phyloP scores from a whole-genome alignment of 208 protist species.

The Trypanosoma lewisi region DNA sequence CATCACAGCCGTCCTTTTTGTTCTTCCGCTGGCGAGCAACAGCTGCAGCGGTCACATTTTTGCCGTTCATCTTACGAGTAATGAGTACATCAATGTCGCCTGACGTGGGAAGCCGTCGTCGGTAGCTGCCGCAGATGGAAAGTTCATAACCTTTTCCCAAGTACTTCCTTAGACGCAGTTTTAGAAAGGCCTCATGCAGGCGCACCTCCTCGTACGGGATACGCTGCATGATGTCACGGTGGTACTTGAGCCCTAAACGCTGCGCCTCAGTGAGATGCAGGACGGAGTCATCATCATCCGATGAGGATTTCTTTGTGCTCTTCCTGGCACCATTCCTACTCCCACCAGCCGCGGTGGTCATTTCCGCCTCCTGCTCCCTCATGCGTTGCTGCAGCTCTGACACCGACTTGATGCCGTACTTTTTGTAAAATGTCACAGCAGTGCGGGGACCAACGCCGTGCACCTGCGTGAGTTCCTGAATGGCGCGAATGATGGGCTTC shows the following conservation, averaged over 20 bases:
- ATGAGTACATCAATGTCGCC: slow-evolving; percentile 90
- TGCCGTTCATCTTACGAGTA: slow-evolving; percentile 37
- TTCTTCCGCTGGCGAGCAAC: slow-evolving; percentile 3
- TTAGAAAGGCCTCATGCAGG: slow-evolving; percentile 79
- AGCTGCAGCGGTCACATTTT: slow-evolving; percentile 5
- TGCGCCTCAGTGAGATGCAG: slow-evolving; percentile 72
- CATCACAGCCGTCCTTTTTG: background rate
- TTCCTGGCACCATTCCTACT: slow-evolving; percentile 8
- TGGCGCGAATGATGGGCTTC: slow-evolving; percentile 74
- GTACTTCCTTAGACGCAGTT: slow-evolving; percentile 66
- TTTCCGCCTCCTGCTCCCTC: slow-evolving; percentile 29
- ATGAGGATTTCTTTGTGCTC: slow-evolving; percentile 5
- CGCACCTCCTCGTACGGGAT: slow-evolving; percentile 82
- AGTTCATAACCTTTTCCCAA: slow-evolving; percentile 70
- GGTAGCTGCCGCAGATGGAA: slow-evolving; percentile 81
- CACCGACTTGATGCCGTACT: slow-evolving; percentile 61
- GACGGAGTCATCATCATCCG: slow-evolving; percentile 12
- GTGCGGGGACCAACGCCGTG: slow-evolving; percentile 88
- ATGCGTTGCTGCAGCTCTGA: slow-evolving; percentile 58
- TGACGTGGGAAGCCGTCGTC: slow-evolving; percentile 48
- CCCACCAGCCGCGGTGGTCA: background rate
- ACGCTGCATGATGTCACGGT: slow-evolving; percentile 74
- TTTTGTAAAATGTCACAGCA: slow-evolving; percentile 68
- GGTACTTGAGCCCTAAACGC: slow-evolving; percentile 75
- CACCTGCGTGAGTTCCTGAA: slow-evolving; percentile 76